Base-by-base conservation (phyloP, 306 rosid species). In the Prunus fruticosa region DNA sequence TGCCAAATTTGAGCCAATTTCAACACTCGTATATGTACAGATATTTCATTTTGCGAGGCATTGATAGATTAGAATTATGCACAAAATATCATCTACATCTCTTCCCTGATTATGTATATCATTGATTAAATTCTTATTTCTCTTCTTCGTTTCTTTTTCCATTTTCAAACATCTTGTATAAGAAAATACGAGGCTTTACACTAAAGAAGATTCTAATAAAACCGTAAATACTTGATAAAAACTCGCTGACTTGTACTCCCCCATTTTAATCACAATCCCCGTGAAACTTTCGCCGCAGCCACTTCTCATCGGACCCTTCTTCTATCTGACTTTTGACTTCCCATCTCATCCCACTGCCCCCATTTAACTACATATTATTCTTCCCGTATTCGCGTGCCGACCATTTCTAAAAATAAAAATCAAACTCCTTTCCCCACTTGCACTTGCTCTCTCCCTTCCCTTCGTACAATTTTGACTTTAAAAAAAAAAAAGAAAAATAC, bases 241-340 rank as follows among this genome's bases (percentile, higher is more conserved):
- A 50, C 8, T 18, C 38, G 54, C 13, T 53, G 54, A 53, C 58
- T 38, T 1, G 0, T 70, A 18, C 5, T 8, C 67, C 5, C 27
- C 19, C 12, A 25, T 46, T 12, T 32, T 0, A 49, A 50, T 51
- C 25, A n/a, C 2, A 49, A 8, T 15, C 38, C 12, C 76, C 77
- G 28, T 50, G 19, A 2, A 50, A 38, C 22, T 61, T 46, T 61
- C 20, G 25, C 14, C n/a, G 3, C 27, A 7, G 25, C 14, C 75
- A 41, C 51, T 45, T 46, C 67, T 41, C 76, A 64, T 64, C 19
- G 75, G 85, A 81, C 84, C 82, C 49, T 81, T 78, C 43, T 2
- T 52, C 46, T 14, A 2, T 27, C 51, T 25, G 77, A 73, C 77
- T 51, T 20, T 61, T 18, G 74, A 73, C 78, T 56, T 60, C 3